Base-by-base conservation (phyloP, 1,284 basidiomycete species). In the Malassezia yamatoensis region DNA sequence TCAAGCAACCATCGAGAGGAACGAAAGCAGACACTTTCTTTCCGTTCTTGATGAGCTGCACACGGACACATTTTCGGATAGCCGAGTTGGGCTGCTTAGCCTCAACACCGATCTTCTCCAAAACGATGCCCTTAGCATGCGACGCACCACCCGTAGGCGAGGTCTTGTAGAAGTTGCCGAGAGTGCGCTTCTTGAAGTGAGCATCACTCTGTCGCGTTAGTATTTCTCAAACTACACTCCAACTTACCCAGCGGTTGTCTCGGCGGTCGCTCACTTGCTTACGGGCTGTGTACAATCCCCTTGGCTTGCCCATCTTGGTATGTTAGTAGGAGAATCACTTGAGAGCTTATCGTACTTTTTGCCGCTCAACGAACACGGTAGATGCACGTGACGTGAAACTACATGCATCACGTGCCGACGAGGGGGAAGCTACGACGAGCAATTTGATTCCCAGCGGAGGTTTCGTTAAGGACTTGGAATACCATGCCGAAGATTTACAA, bases 21-120 rank as follows among this genome's bases (percentile, higher is more conserved):
- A 70, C 68, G 65, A 67, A 75, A 59, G 64, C 66, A 33, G 61
- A 65, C 39, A 66, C 90, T 80, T 98, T 96, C 87, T 98, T 98
- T 75, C 94, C 94, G 82, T 99, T 99, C 85, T 99, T 98, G 80
- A 99, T 98, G 74, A 99, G 83, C 77, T 99, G 94, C 62, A 98
- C 94, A 81, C 94, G 89, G 69, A 99, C 94, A 82, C 94, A 98
- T 80, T 99, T 99, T 79, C 94, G 90, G 78, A 98, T 96, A 78
- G 94, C 94, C 77, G 94, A 98, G 84, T 99, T 99, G 80, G 94
- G 94, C 78, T 94, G 89, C 80, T 93, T 93, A 74, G 89, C 90
- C 78, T 82, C 81, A 52, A 82, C 81, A 77, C 81, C 81, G 77
- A 91, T 87, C 83, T 99, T 99, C 82, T 99, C 94, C 64, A 99